These are phyloP conservation scores for Rhodomyrtus psidioides DNA, from an alignment of 441 rosid species.

Conservation along the genomic window DNA sequence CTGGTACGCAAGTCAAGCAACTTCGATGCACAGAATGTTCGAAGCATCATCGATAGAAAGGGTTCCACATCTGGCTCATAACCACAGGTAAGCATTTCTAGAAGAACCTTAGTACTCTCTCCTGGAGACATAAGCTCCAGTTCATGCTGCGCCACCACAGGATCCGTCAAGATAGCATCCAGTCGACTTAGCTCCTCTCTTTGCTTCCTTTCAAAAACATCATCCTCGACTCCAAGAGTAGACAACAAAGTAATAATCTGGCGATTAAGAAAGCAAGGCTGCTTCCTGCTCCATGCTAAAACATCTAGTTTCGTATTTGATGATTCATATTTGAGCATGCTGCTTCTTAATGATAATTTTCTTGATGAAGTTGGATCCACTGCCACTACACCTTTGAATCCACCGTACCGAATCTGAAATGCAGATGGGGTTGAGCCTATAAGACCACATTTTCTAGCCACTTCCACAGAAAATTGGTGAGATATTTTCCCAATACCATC, in stretches of 20 bases:
- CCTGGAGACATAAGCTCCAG: conserved; percentile 56
- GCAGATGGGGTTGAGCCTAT: conserved; percentile 44
- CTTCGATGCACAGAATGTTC: conserved; percentile 64
- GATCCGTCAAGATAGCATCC: conserved; percentile 45
- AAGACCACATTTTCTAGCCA: conserved; percentile 31
- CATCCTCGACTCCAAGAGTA: conserved; percentile 50
- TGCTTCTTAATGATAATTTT: conserved; percentile 49
- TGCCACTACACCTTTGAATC: conserved; percentile 67
- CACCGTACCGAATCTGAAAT: conserved; percentile 82
- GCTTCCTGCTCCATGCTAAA: conserved; percentile 43
- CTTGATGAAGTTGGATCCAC: conserved; percentile 37
- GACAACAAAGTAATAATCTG: conserved; percentile 48
- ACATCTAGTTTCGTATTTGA: conserved; percentile 41
- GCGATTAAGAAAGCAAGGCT: conserved; percentile 50
- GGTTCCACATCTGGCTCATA: conserved; percentile 66
- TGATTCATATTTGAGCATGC: conserved; percentile 67
- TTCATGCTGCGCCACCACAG: conserved; percentile 45
- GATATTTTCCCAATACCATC: conserved; percentile 73
- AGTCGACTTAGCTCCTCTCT: conserved; percentile 41
- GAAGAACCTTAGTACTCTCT: conserved; percentile 42
- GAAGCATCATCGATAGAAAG: conserved; percentile 76
- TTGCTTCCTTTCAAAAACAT: conserved; percentile 47
- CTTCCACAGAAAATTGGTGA: conserved; percentile 28
- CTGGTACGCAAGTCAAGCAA: conserved; percentile 51
- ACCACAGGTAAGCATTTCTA: conserved; percentile 56